Percentiles rank a stretch among this genome's conserved stretches.
Evolutionary conservation across 257 asterid genomes (phyloP).

Genomic region (Solanum tarijense): DNA sequence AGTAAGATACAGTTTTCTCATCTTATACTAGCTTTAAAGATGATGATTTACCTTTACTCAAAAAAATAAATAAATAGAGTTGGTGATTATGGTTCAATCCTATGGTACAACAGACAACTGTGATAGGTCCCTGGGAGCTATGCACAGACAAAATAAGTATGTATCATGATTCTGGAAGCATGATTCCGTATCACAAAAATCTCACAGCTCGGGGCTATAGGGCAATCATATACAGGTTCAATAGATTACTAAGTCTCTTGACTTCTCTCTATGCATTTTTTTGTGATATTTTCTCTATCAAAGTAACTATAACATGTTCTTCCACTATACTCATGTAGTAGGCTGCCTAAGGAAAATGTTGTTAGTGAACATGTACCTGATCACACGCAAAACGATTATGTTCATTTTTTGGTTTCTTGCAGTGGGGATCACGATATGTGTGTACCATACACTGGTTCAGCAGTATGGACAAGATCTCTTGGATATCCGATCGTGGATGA

Average conservation of each 20-base stretch:
- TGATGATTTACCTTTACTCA: neutral
- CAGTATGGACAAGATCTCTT: conserved; percentile 78
- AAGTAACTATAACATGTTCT: neutral
- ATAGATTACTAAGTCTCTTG: neutral
- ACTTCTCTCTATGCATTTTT: neutral
- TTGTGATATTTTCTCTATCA: neutral
- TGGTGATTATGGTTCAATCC: neutral
- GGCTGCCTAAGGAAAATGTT: neutral
- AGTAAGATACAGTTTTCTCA: conserved; percentile 36
- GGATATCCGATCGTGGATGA: conserved; percentile 65
- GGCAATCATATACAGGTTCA: conserved; percentile 69
- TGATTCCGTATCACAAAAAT: conserved; percentile 83
- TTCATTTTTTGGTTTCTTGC: conserved; percentile 6
- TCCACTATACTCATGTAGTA: neutral
- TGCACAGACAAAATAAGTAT: conserved; percentile 51
- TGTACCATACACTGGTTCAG: conserved; percentile 78
- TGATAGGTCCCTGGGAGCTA: conserved; percentile 48
- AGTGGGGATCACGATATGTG: conserved; percentile 99
- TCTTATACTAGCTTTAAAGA: neutral
- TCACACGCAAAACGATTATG: neutral
- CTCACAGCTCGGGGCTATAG: conserved; percentile 76
- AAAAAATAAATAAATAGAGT: neutral
- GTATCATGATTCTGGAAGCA: conserved; percentile 76
- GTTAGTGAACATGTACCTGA: neutral
- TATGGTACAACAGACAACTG: conserved; percentile 28